phyloP scores from a whole-genome alignment of 495 filamentous ascomycete species.

The Geoglossum glabrum region DNA sequence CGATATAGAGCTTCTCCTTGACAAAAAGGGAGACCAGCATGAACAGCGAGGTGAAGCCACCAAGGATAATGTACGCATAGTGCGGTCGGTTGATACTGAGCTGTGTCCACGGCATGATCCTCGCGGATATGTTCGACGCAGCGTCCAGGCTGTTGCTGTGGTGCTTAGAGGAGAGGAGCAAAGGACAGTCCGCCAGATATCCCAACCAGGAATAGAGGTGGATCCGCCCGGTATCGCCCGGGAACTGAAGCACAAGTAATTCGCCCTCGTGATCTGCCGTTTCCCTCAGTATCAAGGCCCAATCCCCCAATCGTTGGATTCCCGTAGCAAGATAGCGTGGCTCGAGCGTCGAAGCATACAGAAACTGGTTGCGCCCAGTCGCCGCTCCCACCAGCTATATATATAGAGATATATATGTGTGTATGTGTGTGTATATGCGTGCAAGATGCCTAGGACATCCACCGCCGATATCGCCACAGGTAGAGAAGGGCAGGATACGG shows the following conservation, averaged over 20 bases:
- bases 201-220: too few relatives aligned
- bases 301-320: slow-evolving; percentile 15
- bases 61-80: slow-evolving; percentile 94
- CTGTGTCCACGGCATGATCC: slow-evolving; percentile 75
- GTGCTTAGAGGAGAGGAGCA: too few relatives aligned
- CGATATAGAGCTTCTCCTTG: slow-evolving; percentile 96
- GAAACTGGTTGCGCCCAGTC: slow-evolving; percentile 30
- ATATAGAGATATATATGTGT: too few relatives aligned
- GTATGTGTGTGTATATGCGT: not conserved
- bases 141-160: not conserved
- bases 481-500: not conserved
- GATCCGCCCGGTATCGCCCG: too few relatives aligned
- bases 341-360: slow-evolving; percentile 23
- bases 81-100: slow-evolving; percentile 85
- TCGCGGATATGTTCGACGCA: not conserved
- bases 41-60: slow-evolving; percentile 93
- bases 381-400: slow-evolving; percentile 22
- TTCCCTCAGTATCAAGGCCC: not conserved
- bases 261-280: not conserved
- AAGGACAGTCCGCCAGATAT: too few relatives aligned
- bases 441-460: not conserved
- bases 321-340: slow-evolving; percentile 7
- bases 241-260: too few relatives aligned
- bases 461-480: not conserved
- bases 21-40: slow-evolving; percentile 96